phyloP scores from a whole-genome alignment of 345 rosid genomes.

The Clausena lansium region DNA sequence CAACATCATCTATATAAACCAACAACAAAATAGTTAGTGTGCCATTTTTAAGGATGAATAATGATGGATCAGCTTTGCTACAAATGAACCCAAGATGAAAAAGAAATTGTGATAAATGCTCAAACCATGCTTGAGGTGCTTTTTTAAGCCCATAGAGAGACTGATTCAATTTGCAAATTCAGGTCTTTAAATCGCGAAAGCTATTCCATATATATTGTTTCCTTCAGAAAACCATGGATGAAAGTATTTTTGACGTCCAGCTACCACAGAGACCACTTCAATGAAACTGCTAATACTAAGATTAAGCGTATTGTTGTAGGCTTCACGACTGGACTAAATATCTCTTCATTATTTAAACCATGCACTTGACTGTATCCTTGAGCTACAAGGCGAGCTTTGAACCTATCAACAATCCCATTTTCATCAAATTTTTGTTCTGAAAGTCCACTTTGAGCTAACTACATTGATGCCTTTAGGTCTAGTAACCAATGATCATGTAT shows the following conservation, averaged over 20 bases:
- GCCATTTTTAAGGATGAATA: too few species aligned
- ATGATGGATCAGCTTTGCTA: too few species aligned
- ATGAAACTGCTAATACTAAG: background rate
- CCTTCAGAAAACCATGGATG: background rate
- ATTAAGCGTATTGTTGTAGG: background rate
- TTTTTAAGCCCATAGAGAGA: background rate
- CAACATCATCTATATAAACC: too few species aligned
- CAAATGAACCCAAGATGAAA: background rate
- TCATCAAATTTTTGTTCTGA: background rate
- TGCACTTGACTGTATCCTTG: too few species aligned
- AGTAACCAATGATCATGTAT: background rate
- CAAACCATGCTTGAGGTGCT: background rate
- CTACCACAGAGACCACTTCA: too few species aligned
- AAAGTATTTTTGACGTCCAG: background rate
- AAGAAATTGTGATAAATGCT: background rate
- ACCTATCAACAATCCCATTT: background rate
- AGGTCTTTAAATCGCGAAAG: background rate
- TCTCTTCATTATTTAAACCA: background rate
- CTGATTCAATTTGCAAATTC: background rate
- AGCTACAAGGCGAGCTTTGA: too few species aligned
- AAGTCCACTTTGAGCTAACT: slow-evolving; percentile 1
- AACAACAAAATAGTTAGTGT: too few species aligned
- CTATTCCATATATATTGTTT: background rate
- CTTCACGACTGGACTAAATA: background rate
- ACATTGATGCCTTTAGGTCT: background rate